Conservation (phyloP, 164 flowering plant genomes). For the Vitis vinifera region ASM3070453v1 NC_081805.1:2909501-2910000, state of each 20-base stretch:
- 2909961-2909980: too few relatives aligned
- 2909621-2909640: slow-evolving; percentile 12
- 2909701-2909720: too few relatives aligned
- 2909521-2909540: too few relatives aligned
- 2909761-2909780: background rate
- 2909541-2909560: too few relatives aligned
- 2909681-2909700: too few relatives aligned
- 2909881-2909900: slow-evolving; percentile 9
- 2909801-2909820: slow-evolving; percentile 7
- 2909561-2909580: background rate
- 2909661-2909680: too few relatives aligned
- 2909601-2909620: slow-evolving; percentile 8
- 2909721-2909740: too few relatives aligned
- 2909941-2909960: background rate
- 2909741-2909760: slow-evolving; percentile 11
- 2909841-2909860: slow-evolving; percentile 13
- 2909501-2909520: too few relatives aligned
- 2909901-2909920: slow-evolving; percentile 11
- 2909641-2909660: slow-evolving; percentile 15
- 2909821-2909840: slow-evolving; percentile 3
- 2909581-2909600: slow-evolving; percentile 9
- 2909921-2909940: slow-evolving; percentile 11
- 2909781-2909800: background rate
- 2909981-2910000: too few relatives aligned
- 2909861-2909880: slow-evolving; percentile 5